Base-by-base conservation (phyloP, 1,284 basidiomycete species). In the Earliella scabrosa region DNA sequence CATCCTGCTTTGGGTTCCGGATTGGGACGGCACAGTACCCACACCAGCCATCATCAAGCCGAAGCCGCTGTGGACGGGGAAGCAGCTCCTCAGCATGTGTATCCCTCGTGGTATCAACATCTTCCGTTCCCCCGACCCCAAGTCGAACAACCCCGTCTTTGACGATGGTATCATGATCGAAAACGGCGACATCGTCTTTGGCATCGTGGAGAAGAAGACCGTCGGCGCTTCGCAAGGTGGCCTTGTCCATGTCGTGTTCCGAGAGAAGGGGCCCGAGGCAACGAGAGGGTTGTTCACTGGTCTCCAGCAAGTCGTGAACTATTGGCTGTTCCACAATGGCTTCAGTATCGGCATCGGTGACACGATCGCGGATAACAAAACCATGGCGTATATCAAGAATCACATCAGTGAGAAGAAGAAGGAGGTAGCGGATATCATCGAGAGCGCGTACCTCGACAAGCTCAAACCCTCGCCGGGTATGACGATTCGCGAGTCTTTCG, bases 341-440 rank as follows among this genome's bases (percentile, higher is more conserved):
- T 99, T 99, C 82, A 96, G 93, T 68, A 98, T 99, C 63, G 97
- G 97, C 61, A 99, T 99, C 63, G 97, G 97, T 41, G 97, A 99
- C 74, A 99, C 97, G 1, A 97, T 99, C 50, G 95, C 97, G 14
- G 97, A 98, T 70, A 82, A 83, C 62, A 84, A 80, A 23, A 97
- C 95, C 31, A 97, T 93, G 96, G 82, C 76, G 32, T 85, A 81
- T 67, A 98, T 99, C 72, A 93, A 90, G 8, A 77, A 89, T 56
- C 90, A 88, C 51, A 97, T 99, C 62, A 82, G 85, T 9, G 81
- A 88, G 58, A 90, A 90, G 61, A 98, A 98, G 77, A 73, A 79
- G 35, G 83, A 87, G 31, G 95, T 97, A 20, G 72, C 78, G 16
- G 70, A 79, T 40, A 82, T 94, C 63, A 91, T 96, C 64, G 81